These are phyloP conservation scores for Leucosporidium creatinivorum DNA, from an alignment of 768 basidiomycete genomes.

Conservation along the genomic window DNA sequence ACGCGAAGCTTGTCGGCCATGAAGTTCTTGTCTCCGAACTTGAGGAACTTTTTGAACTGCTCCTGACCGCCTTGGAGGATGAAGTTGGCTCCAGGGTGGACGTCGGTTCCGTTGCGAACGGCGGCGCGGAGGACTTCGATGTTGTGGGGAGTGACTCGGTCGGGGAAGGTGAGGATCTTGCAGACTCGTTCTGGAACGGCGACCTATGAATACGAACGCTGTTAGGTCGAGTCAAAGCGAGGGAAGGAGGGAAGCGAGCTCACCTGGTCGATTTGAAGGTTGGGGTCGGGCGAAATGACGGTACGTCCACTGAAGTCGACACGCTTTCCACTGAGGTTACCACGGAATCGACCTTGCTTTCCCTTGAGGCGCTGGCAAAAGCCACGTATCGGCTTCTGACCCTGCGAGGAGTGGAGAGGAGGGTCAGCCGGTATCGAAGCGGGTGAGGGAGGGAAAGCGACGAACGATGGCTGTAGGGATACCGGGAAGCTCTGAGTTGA, in stretches of 20 bases:
- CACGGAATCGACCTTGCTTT: constrained; percentile 96
- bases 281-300: constrained; percentile 99
- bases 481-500: constrained; percentile 94
- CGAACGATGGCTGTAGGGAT: constrained; percentile 47
- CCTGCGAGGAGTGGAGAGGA: constrained; percentile 38
- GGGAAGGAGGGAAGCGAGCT: constrained; percentile 1
- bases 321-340: constrained; percentile 96
- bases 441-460: not conserved
- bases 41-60: constrained; percentile 73
- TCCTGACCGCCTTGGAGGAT: constrained; percentile 69
- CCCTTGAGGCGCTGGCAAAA: constrained; percentile 97
- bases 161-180: constrained; percentile 90
- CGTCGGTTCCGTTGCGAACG: constrained; percentile 77
- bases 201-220: constrained; percentile 43
- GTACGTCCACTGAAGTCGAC: constrained; percentile 98
- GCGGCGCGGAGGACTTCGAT: constrained; percentile 66
- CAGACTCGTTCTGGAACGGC: constrained; percentile 94
- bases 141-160: constrained; percentile 87
- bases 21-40: constrained; percentile 70
- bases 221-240: not conserved
- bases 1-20: constrained; percentile 74
- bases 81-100: constrained; percentile 93
- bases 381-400: constrained; percentile 90
- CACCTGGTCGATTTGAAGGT: constrained; percentile 90
- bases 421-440: not conserved